Base-by-base conservation (phyloP, 2,329 filamentous ascomycete genomes). In the Aspergillus pseudotamarii region DNA sequence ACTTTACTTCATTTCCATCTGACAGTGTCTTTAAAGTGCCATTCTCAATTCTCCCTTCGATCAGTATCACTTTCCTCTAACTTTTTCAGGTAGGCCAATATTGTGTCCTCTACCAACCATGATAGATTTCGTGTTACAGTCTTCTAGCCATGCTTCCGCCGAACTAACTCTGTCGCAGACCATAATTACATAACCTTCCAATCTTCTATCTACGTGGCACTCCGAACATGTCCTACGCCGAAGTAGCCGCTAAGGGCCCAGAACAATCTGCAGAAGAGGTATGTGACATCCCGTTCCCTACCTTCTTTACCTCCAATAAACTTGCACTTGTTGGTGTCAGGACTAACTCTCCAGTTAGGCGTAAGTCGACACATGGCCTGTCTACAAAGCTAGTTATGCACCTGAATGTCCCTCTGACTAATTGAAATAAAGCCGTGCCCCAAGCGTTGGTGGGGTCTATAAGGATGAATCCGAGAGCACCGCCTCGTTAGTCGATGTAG, bases 181-280 rank as follows among this genome's bases (percentile, higher is more conserved):
- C 48, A 30, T 19, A 12, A 28, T 26, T 21, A 23, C 19, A 23
- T 30, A 10, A 23, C 41, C 58, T 58, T 34, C 48, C 61, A 61
- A 43, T 30, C 43, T 32, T 45, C 62, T 59, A 43, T 34, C 28
- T 53, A 28, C 51, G 28, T n/a, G 12, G 12, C 54, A 30, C 21
- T 36, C 19, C 32, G 36, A 32, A 48, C 36, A 83, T 83, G 81
- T 83, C 80, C 65, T 83, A 83, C 73, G 81, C 82, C 66, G 76
- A 81, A 69, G 79, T 78, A 71, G 81, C 81, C 59, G 78, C 81
- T 53, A 80, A 78, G 66, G 80, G 80, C 50, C 75, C 80, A 9
- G 80, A 80, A 69, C 82, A 84, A 70, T 73, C 78, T 55, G 76
- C 80, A 10, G 76, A 82, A 75, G 80, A 83, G 64, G 82, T 83